Base-by-base conservation (phyloP, 2,329 filamentous ascomycete species). In the Diaporthe destruens region DNA sequence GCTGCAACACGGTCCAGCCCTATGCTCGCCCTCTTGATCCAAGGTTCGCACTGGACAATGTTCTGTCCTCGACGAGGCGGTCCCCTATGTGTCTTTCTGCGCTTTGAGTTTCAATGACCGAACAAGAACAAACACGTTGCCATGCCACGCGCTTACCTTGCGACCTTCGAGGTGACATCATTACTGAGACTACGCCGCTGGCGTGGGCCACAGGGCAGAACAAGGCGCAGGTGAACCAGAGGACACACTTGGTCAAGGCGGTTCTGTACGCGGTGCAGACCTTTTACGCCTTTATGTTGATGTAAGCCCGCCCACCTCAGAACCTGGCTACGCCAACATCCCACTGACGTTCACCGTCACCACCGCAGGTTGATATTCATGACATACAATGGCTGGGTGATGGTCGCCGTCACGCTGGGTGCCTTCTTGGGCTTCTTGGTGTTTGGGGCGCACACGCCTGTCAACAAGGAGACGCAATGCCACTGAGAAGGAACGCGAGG, bases 361-460 rank as follows among this genome's bases (percentile, higher is more conserved):
- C 4, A 25, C 67, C 75, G 57, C 72, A 98, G 96, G 96, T 87
- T 99, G 74, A 85, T 99, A 29, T 99, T 99, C 84, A 99, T 99
- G 96, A 99, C 96, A n/a, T 99, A 99, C 85, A 99, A 99, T 79
- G 96, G 96, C 71, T 97, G 94, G 92, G 91, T 99, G 77, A 99
- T 99, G 96, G 83, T 97, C 76, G 90, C 96, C 3, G 95, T 98
- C 20, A 93, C 93, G 0, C 85, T 97, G 12, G 96, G 96, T 20
- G 95, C 96, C 0, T 97, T 97, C 76, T 82, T 97, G 56, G 96
- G 96, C 55, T 98, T 97, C 80, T 80, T 98, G 74, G 78, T 92
- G 56, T 99, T 98, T 84, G 93, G 94, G 20, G 88, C 90, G 71
- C 86, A 87, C 69, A 90, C 91, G 0, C 88, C 90, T 69, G 89